These are phyloP conservation scores for Geranomyces michiganensis DNA, from an alignment of 192 early-diverging fungal species.

Conservation along the genomic window DNA sequence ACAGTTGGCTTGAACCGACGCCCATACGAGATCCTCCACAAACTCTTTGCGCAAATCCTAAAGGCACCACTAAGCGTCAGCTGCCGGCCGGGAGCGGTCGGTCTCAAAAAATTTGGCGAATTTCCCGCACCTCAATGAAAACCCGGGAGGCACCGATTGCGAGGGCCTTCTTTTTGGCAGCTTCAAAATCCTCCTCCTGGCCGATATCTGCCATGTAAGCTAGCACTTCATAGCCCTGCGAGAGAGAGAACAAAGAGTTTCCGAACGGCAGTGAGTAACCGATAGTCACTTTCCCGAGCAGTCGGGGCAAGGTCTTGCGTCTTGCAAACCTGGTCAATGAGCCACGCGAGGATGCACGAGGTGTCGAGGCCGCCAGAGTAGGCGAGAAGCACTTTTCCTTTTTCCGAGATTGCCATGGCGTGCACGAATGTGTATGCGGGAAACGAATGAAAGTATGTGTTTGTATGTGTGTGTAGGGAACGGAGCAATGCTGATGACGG, in stretches of 20 bases:
- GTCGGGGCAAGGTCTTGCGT: neutral
- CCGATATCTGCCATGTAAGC: slow-evolving; percentile 98
- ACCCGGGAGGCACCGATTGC: slow-evolving; percentile 92
- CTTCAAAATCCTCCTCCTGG: slow-evolving; percentile 98
- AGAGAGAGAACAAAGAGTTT: too few species aligned
- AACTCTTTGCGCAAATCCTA: slow-evolving; percentile 92
- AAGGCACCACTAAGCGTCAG: neutral
- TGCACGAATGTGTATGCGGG: too few species aligned
- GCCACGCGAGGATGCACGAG: slow-evolving; percentile 98
- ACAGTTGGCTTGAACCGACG: slow-evolving; percentile 91
- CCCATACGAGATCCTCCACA: slow-evolving; percentile 90
- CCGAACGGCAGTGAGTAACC: neutral
- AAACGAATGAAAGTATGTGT: too few species aligned
- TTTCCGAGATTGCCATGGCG: slow-evolving; percentile 23
- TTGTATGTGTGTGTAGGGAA: too few species aligned
- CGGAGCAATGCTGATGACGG: too few species aligned
- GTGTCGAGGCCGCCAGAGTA: slow-evolving; percentile 99
- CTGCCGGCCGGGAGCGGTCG: neutral
- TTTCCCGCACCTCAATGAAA: slow-evolving; percentile 77
- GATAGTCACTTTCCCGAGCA: neutral
- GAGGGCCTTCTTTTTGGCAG: slow-evolving; percentile 88
- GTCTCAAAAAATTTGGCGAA: neutral
- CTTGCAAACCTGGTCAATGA: slow-evolving; percentile 78
- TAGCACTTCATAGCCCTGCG: slow-evolving; percentile 89
- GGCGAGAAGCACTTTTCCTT: slow-evolving; percentile 89